These are phyloP conservation scores for Sedum album DNA, from an alignment of 164 flowering plant genomes.

Conservation along the genomic window DNA sequence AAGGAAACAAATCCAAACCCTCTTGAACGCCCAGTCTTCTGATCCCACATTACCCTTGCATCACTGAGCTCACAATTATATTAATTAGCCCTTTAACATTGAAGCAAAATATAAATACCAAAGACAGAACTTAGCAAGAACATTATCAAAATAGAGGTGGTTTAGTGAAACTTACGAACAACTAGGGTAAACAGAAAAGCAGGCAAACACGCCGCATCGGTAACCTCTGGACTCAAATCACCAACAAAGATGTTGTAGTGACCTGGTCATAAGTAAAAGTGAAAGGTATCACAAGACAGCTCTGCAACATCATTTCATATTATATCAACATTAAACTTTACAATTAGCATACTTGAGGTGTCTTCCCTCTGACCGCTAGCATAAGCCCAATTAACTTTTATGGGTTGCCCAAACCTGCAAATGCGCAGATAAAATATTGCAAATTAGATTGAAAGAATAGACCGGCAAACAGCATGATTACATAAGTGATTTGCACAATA, in stretches of 20 bases:
- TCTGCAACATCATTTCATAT: neutral
- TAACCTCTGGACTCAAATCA: slow-evolving; percentile 2
- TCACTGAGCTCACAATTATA: slow-evolving; percentile 32
- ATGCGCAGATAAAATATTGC: neutral
- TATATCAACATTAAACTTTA: too few relatives aligned
- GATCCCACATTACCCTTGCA: slow-evolving; percentile 86
- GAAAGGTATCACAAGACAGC: neutral
- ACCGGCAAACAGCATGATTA: too few relatives aligned
- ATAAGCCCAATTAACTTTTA: slow-evolving; percentile 81
- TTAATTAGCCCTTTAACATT: neutral
- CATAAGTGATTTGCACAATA: too few relatives aligned
- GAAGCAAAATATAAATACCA: neutral
- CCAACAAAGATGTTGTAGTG: slow-evolving; percentile 39
- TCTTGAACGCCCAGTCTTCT: slow-evolving; percentile 94
- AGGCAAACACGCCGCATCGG: slow-evolving; percentile 94
- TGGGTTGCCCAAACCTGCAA: slow-evolving; percentile 78
- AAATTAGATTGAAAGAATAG: too few relatives aligned
- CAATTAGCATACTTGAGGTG: slow-evolving; percentile 35
- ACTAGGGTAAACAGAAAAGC: slow-evolving; percentile 82
- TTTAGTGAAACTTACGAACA: slow-evolving; percentile 74
- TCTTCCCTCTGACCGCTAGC: slow-evolving; percentile 70
- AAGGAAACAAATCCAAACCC: slow-evolving; percentile 99
- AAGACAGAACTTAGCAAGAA: slow-evolving; percentile 8
- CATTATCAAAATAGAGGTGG: slow-evolving; percentile 82
- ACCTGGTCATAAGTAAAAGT: slow-evolving; percentile 30